Evolutionary conservation across 228 moss, liverwort and hornwort genomes (phyloP), one percentile per base, ranked within the genome.

Genomic region (Sphagnum magellanicum): DNA sequence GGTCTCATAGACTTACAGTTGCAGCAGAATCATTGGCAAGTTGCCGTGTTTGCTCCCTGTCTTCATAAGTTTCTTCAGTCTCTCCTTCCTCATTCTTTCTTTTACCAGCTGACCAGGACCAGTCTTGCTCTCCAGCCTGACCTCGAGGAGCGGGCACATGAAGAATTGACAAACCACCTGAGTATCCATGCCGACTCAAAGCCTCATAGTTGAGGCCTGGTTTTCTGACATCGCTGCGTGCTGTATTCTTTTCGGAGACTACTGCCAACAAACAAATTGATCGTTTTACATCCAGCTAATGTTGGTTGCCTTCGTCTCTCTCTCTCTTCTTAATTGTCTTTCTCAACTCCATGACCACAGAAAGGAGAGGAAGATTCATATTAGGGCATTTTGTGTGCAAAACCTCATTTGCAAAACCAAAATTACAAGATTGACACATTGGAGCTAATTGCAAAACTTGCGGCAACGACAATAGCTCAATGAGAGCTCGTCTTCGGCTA

Each of bases 41-140:
- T 61, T 89, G 85, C 47, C 88, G 79, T 12, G 81, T 87, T 68
- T 79, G 92, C 75, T 91, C 88, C 47, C 95, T 81, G 15, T 83
- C 72, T 67, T 86, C 84, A 9, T 83, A 68, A 61, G 88, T 68
- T 64, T 96, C 95, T 61, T 73, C 80, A 14, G n/a, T 75, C 0
- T 70, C 69, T 6, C 68, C 77, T 7, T 75, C 81, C 58, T 49
- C 60, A 47, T 72, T 76, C 72, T 92, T 89, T 59, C 89, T 83
- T 74, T 96, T 91, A 32, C 95, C 95, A 61, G 84, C 74, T 48
- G 92, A 92, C 95, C 95, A 92, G 8, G 84, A 84, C 95, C 95
- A 96, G 74, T 91, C 77, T 15, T 81, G 77, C 10, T 84, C 84
- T 46, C 76, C 82, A 11, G 46, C 70, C 47, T 82, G 87, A 63